Evolutionary conservation across 2,329 filamentous ascomycete genomes (phyloP), one percentile per base, ranked within the genome.

Genomic region (Penicillium sp.): DNA sequence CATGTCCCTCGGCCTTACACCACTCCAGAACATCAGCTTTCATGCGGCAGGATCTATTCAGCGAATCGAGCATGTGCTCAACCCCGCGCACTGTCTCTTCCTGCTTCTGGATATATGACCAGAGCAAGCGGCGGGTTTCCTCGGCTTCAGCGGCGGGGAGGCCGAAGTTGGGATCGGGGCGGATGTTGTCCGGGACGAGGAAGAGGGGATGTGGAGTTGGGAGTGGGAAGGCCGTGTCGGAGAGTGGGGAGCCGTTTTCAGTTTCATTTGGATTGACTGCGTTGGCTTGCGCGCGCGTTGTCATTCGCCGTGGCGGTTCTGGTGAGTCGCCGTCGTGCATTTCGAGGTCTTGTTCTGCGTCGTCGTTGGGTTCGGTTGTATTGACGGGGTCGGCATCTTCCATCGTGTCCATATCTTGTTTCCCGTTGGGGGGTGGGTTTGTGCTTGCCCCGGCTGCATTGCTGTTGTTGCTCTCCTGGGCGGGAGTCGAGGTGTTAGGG

Each of bases 81-180:
- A 83, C 81, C 6, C 82, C 79, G 1, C 84, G 79, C 4, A 86
- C 81, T 4, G 85, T 82, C 66, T 87, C 85, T 65, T 87, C 84
- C 67, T 87, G 84, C 65, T 87, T 87, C 65, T 87, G 84, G 6
- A 87, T 82, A 65, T 86, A 87, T 3, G 83, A 79, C 71, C 83
- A 79, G 6, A 88, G 76, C 21, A 86, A 71, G 50, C 82, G 80
- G 36, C 84, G 82, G 0, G 84, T 86, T 29, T 87, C 84, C 65
- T 87, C 83, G 4, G 85, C 84, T 74, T 87, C 85, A 44, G 76
- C 70, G 2, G 79, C 70, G 0, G 84, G 83, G 0, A 87, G 77
- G 3, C 83, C 84, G 54, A 83, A 79, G 60, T 84, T 81, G 46
- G 78, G 75, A 64, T 85, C 80, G 13, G 82, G 77, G 38, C 80